Conservation (phyloP, 2,329 filamentous ascomycete species). For the Fusarium virguliforme region DNA sequence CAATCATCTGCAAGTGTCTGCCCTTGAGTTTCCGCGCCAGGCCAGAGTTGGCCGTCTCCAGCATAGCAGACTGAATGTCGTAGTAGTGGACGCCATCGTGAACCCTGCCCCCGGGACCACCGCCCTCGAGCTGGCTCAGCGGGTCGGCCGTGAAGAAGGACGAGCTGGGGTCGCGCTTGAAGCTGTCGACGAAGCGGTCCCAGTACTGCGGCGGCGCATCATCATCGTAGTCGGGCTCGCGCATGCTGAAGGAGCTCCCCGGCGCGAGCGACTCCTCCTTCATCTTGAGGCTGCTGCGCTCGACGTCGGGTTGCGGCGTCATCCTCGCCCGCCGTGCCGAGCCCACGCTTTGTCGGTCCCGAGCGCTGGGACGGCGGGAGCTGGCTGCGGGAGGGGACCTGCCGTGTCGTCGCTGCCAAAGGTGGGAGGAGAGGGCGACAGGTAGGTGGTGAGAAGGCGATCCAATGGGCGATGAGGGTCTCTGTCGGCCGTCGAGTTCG, state of each 20-base stretch:
- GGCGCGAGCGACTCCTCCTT: conserved; percentile 71
- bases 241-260: conserved; percentile 68
- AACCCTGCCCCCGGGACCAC: conserved; percentile 44
- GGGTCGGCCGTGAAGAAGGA: conserved; percentile 65
- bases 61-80: conserved; percentile 71
- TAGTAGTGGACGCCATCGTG: conserved; percentile 66
- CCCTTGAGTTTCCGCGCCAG: conserved; percentile 85
- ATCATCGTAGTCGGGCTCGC: conserved; percentile 65
- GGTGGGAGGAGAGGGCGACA: conserved; percentile 36
- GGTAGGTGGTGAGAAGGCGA: conserved; percentile 37
- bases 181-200: conserved; percentile 71
- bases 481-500: conserved; percentile 37
- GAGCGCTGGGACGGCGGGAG: conserved; percentile 39
- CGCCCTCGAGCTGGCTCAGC: conserved; percentile 55
- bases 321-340: conserved; percentile 57
- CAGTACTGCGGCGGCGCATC: conserved; percentile 54
- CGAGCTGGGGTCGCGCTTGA: conserved; percentile 72
- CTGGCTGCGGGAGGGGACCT: conserved; percentile 35
- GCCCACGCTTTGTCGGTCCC: conserved; percentile 42
- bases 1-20: conserved; percentile 96
- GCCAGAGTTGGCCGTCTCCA: conserved; percentile 83
- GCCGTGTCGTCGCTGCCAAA: conserved; percentile 21
- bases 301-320: conserved; percentile 63
- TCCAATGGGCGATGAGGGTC: conserved; percentile 28
- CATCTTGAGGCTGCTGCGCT: conserved; percentile 72